These are phyloP conservation scores for Capsicum pubescens DNA, from an alignment of 257 asterid species.

Conservation along the genomic window DNA sequence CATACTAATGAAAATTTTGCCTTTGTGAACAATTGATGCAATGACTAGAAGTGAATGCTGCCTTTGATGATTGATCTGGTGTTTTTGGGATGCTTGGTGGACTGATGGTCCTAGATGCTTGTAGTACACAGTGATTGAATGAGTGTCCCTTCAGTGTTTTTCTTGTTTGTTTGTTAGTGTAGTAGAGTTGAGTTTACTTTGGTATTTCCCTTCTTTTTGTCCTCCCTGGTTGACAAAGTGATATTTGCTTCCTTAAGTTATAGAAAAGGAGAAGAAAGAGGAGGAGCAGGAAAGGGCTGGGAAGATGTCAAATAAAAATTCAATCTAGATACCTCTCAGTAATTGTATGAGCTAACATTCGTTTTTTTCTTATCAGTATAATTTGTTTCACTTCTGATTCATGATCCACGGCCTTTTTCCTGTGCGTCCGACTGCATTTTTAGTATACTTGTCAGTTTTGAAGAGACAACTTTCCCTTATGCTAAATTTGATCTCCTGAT, in stretches of 20 bases:
- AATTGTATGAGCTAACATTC: neutral
- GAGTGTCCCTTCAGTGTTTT: neutral
- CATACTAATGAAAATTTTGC: neutral
- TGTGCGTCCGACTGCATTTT: neutral
- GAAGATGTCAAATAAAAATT: neutral
- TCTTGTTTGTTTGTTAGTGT: neutral
- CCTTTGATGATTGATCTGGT: constrained; percentile 2
- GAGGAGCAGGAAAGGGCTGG: neutral
- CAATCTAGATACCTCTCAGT: neutral
- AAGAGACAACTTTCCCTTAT: neutral
- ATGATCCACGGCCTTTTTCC: neutral
- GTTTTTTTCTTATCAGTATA: neutral
- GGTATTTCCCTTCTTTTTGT: neutral
- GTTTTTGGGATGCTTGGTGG: neutral
- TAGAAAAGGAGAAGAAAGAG: neutral
- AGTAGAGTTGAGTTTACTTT: constrained; percentile 1
- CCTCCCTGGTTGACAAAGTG: neutral
- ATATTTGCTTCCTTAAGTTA: neutral
- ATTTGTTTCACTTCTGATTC: neutral
- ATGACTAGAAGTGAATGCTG: neutral
- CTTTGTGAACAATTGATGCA: neutral
- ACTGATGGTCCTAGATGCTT: neutral
- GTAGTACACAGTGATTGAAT: neutral
- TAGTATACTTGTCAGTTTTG: neutral
- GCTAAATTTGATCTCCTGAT: constrained; percentile 5